Evolutionary conservation across 2,329 filamentous ascomycete genomes (phyloP).

Genomic region (Epichloe hybrida): DNA sequence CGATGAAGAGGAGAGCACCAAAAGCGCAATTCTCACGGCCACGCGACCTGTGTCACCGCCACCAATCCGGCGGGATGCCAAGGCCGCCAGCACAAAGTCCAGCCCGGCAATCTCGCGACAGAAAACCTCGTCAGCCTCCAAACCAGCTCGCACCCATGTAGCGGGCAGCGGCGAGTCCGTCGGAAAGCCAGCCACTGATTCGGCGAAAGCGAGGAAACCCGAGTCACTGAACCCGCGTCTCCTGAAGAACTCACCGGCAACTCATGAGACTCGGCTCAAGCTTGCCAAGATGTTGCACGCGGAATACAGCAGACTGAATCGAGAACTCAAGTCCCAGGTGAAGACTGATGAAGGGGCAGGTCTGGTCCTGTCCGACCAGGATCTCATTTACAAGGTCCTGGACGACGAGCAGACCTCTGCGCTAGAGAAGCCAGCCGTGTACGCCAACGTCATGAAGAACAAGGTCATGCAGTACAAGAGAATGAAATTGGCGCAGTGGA

Average conservation of each 20-base stretch:
- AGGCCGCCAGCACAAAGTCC: slow-evolving; percentile 3
- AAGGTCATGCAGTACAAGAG: slow-evolving; percentile 63
- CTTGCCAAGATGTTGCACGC: slow-evolving; percentile 51
- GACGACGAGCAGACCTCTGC: slow-evolving; percentile 72
- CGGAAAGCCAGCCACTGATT: background rate
- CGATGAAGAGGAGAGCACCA: background rate
- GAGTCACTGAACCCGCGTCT: slow-evolving; percentile 56
- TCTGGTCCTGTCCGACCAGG: slow-evolving; percentile 47
- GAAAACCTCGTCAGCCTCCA: background rate
- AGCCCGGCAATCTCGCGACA: background rate
- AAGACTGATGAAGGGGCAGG: slow-evolving; percentile 26
- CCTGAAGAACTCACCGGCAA: slow-evolving; percentile 43
- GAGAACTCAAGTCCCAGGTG: slow-evolving; percentile 38
- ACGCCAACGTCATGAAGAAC: slow-evolving; percentile 73
- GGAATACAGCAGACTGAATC: slow-evolving; percentile 54
- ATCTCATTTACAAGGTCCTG: slow-evolving; percentile 53
- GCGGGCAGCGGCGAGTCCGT: background rate
- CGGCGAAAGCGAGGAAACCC: slow-evolving; percentile 10
- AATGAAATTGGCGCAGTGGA: slow-evolving; percentile 62
- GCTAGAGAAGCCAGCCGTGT: slow-evolving; percentile 53
- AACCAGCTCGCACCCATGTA: background rate
- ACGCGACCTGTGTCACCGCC: slow-evolving; percentile 22
- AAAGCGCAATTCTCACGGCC: slow-evolving; percentile 7
- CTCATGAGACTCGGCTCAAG: slow-evolving; percentile 40
- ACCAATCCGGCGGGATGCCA: slow-evolving; percentile 11